Evolutionary conservation across 805 yeast species (phyloP).

Genomic region (Candida anglica): DNA sequence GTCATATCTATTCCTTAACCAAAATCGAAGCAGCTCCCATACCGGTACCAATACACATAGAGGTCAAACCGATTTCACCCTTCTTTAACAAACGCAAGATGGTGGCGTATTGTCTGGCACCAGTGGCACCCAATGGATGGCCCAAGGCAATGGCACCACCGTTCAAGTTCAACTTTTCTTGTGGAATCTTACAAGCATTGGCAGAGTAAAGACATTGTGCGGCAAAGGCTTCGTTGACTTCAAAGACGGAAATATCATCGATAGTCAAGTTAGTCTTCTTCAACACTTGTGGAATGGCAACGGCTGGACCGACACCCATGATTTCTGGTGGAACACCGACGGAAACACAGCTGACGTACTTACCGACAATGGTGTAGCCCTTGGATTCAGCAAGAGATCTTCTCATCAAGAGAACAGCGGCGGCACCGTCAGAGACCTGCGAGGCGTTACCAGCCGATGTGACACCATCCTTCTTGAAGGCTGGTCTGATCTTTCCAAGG

Average conservation of each 20-base stretch:
- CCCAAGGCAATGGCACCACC: conserved; percentile 98
- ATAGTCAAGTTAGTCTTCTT: conserved; percentile 54
- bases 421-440: conserved; percentile 95
- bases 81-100: conserved; percentile 71
- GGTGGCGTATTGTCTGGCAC: conserved; percentile 92
- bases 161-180: conserved; percentile 73
- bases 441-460: conserved; percentile 97
- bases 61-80: conserved; percentile 84
- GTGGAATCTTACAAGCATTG: conserved; percentile 57
- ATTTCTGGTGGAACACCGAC: conserved; percentile 97
- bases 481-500: conserved; percentile 75
- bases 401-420: conserved; percentile 80
- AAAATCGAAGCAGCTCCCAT: conserved; percentile 96
- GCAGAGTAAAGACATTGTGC: conserved; percentile 86
- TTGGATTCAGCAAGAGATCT: conserved; percentile 77
- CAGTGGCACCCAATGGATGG: conserved; percentile 68
- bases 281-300: conserved; percentile 84
- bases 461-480: conserved; percentile 77
- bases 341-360: conserved; percentile 71
- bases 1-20: conserved; percentile 58
- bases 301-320: conserved; percentile 98
- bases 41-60: conserved; percentile 98
- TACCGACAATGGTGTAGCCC: conserved; percentile 71
- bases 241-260: conserved; percentile 71
- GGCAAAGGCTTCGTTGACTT: conserved; percentile 96